Conservation (phyloP, 768 basidiomycete genomes). For the Ramaria rubella region DNA sequence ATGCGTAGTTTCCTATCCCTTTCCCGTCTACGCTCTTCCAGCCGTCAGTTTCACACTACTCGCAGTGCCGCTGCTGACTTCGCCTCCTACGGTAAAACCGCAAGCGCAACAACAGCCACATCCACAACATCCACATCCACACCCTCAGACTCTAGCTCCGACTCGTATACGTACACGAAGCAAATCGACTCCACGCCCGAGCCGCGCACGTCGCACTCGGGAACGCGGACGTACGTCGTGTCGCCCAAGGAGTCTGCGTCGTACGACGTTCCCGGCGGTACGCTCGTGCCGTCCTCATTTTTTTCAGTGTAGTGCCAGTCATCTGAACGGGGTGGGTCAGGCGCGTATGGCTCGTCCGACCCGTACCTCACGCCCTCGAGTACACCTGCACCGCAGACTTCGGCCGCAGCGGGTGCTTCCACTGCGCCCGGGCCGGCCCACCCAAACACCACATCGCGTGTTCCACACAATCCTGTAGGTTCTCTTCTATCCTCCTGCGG, state of each 20-base stretch:
- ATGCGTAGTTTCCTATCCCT: too few species aligned
- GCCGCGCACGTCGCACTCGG: background rate
- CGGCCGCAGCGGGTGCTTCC: background rate
- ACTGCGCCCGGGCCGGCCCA: background rate
- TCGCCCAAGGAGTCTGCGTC: background rate
- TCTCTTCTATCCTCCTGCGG: background rate
- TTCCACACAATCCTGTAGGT: background rate
- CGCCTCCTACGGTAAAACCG: background rate
- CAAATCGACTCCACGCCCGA: background rate
- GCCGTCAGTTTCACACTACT: background rate
- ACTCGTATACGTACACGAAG: background rate
- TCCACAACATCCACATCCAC: too few species aligned
- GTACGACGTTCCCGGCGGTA: conserved; percentile 1
- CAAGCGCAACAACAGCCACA: background rate
- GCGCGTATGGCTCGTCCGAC: background rate
- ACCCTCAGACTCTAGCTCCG: too few species aligned
- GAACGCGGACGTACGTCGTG: background rate
- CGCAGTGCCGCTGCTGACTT: background rate
- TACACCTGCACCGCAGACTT: background rate
- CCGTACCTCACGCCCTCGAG: background rate
- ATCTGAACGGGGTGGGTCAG: background rate
- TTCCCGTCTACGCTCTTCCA: too few species aligned
- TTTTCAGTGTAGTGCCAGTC: background rate
- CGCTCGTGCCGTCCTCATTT: background rate
- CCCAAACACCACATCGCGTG: background rate